Conservation (phyloP, 768 basidiomycete species). For the Pleurotus salmoneostramineus region DNA sequence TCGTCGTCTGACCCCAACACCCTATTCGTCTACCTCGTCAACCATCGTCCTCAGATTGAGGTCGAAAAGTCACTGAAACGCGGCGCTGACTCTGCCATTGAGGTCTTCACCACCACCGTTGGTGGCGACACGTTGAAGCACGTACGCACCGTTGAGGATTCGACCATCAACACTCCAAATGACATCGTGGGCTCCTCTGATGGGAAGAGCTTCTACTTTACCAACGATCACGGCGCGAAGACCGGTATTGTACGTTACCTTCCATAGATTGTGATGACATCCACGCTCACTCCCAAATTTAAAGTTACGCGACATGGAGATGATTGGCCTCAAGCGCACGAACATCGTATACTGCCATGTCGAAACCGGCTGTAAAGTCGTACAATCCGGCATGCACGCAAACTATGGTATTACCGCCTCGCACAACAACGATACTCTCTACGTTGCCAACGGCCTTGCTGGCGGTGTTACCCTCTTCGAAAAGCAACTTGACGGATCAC, state of each 20-base stretch:
- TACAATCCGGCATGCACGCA: constrained; percentile 41
- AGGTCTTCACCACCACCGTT: constrained; percentile 57
- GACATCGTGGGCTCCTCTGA: constrained; percentile 66
- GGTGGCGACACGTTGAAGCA: constrained; percentile 43
- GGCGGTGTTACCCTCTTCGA: constrained; percentile 54
- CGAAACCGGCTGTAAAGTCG: constrained; percentile 57
- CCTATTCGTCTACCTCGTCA: constrained; percentile 64
- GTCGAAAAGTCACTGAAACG: constrained; percentile 28
- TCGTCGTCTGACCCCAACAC: constrained; percentile 41
- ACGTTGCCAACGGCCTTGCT: constrained; percentile 43
- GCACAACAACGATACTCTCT: constrained; percentile 55
- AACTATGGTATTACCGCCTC: constrained; percentile 63
- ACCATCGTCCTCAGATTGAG: constrained; percentile 53
- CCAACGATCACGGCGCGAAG: constrained; percentile 62
- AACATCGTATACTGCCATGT: constrained; percentile 66
- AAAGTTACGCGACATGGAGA: constrained; percentile 14
- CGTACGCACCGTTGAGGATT: constrained; percentile 54
- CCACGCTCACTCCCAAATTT: neutral
- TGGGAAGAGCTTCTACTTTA: constrained; percentile 63
- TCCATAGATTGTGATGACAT: neutral
- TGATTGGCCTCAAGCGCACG: constrained; percentile 30
- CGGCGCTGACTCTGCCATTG: constrained; percentile 69
- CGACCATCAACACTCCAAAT: constrained; percentile 58
- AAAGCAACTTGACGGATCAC: constrained; percentile 51
- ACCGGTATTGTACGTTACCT: constrained; percentile 42